Evolutionary conservation across 495 filamentous ascomycete species (phyloP).

Genomic region (Apiosordaria backusii): DNA sequence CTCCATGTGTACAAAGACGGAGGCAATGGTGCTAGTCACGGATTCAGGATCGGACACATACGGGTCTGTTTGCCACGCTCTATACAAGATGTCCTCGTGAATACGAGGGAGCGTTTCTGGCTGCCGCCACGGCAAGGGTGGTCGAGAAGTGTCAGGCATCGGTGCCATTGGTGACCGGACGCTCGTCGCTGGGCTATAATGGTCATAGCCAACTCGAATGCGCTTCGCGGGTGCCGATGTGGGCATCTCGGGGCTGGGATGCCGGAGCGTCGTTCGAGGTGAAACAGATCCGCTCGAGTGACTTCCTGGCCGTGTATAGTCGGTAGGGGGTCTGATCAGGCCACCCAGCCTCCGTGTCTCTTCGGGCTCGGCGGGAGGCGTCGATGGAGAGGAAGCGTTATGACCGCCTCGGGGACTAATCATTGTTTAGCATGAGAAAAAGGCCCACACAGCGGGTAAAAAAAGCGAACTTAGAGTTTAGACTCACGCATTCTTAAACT

Average conservation of each 20-base stretch:
- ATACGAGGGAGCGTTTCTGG: conserved; percentile 41
- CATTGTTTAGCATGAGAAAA: not conserved
- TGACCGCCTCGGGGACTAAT: conserved; percentile 51
- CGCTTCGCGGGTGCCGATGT: conserved; percentile 38
- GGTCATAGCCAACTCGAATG: conserved; percentile 40
- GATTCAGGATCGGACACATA: conserved; percentile 39
- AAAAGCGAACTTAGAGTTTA: not conserved
- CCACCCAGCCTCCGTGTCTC: conserved; percentile 37
- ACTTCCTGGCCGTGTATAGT: conserved; percentile 37
- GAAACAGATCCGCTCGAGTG: conserved; percentile 44
- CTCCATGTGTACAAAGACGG: conserved; percentile 23
- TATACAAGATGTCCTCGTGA: conserved; percentile 48
- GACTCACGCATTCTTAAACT: conserved; percentile 84
- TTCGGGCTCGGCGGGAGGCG: conserved; percentile 43
- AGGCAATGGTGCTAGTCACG: not conserved
- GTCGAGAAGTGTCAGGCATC: conserved; percentile 32
- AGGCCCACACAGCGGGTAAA: not conserved
- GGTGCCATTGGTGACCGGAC: conserved; percentile 35
- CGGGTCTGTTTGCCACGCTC: conserved; percentile 63
- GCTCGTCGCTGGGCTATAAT: conserved; percentile 33
- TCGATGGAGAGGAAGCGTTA: conserved; percentile 31
- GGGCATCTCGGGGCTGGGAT: conserved; percentile 29
- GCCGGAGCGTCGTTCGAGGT: conserved; percentile 36
- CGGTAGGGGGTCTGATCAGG: conserved; percentile 26
- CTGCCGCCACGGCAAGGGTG: conserved; percentile 38